Percentiles rank a stretch among this genome's conserved stretches.
phyloP scores from a whole-genome alignment of 2,329 filamentous ascomycete genomes.

The Paecilomyces sp. region DNA sequence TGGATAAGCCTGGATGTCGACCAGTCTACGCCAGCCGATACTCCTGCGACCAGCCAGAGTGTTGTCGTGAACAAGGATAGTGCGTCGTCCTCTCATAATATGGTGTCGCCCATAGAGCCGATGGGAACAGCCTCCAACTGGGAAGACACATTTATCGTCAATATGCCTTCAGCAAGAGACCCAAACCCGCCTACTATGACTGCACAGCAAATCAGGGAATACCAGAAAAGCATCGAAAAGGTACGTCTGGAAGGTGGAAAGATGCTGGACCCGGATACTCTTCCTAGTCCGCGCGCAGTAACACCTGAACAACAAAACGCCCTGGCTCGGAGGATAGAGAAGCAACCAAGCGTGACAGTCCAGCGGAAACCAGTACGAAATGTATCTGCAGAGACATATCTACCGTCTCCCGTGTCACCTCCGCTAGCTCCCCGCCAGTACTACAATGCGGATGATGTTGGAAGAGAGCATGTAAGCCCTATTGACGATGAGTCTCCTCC shows the following conservation, averaged over 20 bases:
- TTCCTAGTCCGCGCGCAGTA: constrained; percentile 22
- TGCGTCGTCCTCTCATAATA: constrained; percentile 13
- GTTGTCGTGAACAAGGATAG: neutral
- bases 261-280: constrained; percentile 23
- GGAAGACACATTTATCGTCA: constrained; percentile 36
- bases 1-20: constrained; percentile 24
- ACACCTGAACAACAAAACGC: constrained; percentile 22
- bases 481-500: constrained; percentile 26
- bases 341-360: neutral
- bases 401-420: neutral
- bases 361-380: neutral
- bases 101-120: constrained; percentile 23
- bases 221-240: constrained; percentile 29
- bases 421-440: constrained; percentile 16
- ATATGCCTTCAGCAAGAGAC: constrained; percentile 37
- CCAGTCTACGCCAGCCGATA: constrained; percentile 14
- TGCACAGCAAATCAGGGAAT: constrained; percentile 29
- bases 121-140: constrained; percentile 25
- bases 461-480: constrained; percentile 28
- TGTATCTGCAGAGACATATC: constrained; percentile 4
- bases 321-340: constrained; percentile 11
- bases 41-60: neutral
- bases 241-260: constrained; percentile 20
- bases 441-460: constrained; percentile 33
- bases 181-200: constrained; percentile 35